These are phyloP conservation scores for Apiospora pterosperma DNA, from an alignment of 2,329 filamentous ascomycete species.

Conservation along the genomic window DNA sequence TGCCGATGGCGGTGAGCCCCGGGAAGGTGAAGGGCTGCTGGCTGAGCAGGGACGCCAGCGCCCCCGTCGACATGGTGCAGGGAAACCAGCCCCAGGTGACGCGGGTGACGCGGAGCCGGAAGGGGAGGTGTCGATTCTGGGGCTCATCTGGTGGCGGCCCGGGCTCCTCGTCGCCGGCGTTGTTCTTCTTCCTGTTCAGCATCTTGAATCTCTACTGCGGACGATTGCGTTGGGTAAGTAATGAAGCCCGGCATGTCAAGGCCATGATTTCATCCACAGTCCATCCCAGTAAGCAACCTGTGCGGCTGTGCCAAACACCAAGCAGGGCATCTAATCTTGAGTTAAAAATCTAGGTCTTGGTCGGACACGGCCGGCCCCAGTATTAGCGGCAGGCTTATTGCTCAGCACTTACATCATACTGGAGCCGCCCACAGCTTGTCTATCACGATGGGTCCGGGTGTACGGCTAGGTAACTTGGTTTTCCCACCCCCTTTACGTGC, in stretches of 20 bases:
- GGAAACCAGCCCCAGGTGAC: background rate
- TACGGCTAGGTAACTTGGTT: background rate
- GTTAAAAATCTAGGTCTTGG: background rate
- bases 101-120: background rate
- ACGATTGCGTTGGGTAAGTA: background rate
- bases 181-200: background rate
- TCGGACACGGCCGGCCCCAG: background rate
- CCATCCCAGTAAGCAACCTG: too few species aligned
- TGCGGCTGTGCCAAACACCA: too few species aligned
- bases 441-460: background rate
- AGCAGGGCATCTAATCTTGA: background rate
- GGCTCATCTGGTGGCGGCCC: background rate
- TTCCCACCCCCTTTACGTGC: background rate
- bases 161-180: background rate
- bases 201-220: background rate
- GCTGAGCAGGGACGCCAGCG: background rate
- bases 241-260: background rate
- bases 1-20: background rate
- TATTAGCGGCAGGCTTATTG: background rate
- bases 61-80: conserved; percentile 1
- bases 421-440: background rate
- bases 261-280: background rate
- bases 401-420: background rate
- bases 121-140: background rate
- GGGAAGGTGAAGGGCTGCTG: conserved; percentile 1